Evolutionary conservation across 768 basidiomycete genomes (phyloP).

Genomic region (Tephrocybe rancida): DNA sequence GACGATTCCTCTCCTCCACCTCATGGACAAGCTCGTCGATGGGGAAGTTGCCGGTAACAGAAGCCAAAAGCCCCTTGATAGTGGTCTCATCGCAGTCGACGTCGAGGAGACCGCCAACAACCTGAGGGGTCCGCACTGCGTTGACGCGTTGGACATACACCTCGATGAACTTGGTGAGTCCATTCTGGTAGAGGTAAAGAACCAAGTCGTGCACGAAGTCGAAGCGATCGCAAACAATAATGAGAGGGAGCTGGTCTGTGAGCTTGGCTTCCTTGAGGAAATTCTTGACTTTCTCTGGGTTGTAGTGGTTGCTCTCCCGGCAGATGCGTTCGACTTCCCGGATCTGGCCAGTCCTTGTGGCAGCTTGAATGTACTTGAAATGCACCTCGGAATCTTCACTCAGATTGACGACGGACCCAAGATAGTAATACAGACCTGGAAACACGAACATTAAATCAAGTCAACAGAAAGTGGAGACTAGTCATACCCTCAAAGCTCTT

Average conservation of each 20-base stretch:
- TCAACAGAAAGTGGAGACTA: not conserved
- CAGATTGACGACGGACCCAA: conserved; percentile 96
- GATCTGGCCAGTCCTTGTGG: conserved; percentile 96
- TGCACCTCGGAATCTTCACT: conserved; percentile 96
- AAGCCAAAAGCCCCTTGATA: conserved; percentile 92
- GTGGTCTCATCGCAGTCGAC: conserved; percentile 97
- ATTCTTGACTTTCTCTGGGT: conserved; percentile 99
- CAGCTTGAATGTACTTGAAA: conserved; percentile 99
- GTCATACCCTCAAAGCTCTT: conserved; percentile 90
- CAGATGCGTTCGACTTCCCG: conserved; percentile 99
- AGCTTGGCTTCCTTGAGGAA: conserved; percentile 99
- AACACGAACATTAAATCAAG: not conserved
- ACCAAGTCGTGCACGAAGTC: conserved; percentile 99
- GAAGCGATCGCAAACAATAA: conserved; percentile 99
- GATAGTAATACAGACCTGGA: conserved; percentile 93
- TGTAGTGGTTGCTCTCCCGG: conserved; percentile 95
- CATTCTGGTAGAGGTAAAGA: conserved; percentile 97
- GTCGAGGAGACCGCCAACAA: conserved; percentile 93
- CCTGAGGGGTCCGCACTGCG: conserved; percentile 95
- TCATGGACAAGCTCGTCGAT: conserved; percentile 98
- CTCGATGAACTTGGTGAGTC: conserved; percentile 95
- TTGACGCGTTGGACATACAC: conserved; percentile 99
- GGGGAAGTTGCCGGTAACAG: conserved; percentile 96
- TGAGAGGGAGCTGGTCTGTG: conserved; percentile 93
- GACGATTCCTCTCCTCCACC: conserved; percentile 92